Evolutionary conservation across 2,329 filamentous ascomycete genomes (phyloP).

Genomic region (Microcyclosporella mali): DNA sequence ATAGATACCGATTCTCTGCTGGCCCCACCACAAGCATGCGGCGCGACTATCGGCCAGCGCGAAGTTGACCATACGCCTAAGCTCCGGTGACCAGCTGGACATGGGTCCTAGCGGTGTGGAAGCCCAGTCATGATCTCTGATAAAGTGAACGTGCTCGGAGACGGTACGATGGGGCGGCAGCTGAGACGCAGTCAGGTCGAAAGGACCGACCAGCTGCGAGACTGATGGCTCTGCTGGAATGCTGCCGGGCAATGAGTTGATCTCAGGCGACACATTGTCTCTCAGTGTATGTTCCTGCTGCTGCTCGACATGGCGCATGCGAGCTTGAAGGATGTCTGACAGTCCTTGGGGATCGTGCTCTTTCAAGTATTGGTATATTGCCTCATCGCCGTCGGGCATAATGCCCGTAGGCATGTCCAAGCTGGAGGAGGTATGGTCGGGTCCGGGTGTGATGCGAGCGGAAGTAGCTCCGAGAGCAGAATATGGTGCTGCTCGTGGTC

Average conservation of each 20-base stretch:
- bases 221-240: no score
- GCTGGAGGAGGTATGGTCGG: no score
- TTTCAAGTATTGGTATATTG: not conserved
- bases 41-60: slow-evolving; percentile 15
- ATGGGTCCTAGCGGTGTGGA: slow-evolving; percentile 14
- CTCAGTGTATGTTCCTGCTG: not conserved
- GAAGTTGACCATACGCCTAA: slow-evolving; percentile 17
- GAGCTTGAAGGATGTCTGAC: not conserved
- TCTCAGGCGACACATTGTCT: not conserved
- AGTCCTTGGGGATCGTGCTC: slow-evolving; percentile 3
- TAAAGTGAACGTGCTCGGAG: slow-evolving; percentile 11
- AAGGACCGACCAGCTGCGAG: slow-evolving; percentile 4
- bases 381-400: not conserved
- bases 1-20: slow-evolving; percentile 31
- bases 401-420: no score
- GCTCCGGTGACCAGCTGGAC: slow-evolving; percentile 10
- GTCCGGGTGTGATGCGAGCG: no score
- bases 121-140: slow-evolving; percentile 16
- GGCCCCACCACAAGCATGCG: slow-evolving; percentile 22
- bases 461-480: no score
- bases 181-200: slow-evolving; percentile 10
- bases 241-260: not conserved
- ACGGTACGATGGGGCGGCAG: slow-evolving; percentile 4
- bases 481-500: no score
- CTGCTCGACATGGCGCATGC: not conserved